Conservation (phyloP, 78 protist species). For the Acrasis kona region DNA sequence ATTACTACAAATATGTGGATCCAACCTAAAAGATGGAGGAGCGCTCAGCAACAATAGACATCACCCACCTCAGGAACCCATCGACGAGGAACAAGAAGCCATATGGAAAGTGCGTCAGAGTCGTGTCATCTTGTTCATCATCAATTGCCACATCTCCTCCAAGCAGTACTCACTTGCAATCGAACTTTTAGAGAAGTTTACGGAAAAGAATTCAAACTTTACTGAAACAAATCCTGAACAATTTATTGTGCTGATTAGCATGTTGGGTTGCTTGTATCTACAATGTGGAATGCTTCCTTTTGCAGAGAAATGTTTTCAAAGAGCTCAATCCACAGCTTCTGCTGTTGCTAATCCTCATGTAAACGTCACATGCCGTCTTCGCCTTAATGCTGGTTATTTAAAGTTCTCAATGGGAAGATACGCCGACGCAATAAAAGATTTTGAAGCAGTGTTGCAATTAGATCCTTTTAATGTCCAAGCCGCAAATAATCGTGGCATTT, state of each 20-base stretch:
- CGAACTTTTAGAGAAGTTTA: background rate
- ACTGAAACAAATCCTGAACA: too few species aligned
- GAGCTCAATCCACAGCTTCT: background rate
- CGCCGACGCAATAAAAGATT: background rate
- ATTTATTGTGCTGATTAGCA: background rate
- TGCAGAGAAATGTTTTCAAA: background rate
- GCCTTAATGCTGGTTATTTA: background rate
- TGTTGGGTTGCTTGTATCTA: background rate
- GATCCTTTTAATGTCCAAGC: slow-evolving; percentile 1
- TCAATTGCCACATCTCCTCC: background rate
- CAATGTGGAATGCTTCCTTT: background rate
- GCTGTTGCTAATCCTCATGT: background rate
- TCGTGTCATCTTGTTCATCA: background rate
- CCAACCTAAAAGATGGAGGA: background rate
- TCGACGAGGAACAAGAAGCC: background rate
- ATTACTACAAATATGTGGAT: background rate
- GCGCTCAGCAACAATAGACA: background rate
- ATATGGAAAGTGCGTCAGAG: background rate
- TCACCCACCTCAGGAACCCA: background rate
- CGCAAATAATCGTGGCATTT: background rate
- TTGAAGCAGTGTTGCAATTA: background rate
- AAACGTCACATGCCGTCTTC: background rate
- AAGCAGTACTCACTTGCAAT: background rate
- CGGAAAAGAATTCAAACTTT: too few species aligned
- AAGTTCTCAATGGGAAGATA: background rate